These are phyloP conservation scores for Leccinellum luteum DNA, from an alignment of 768 basidiomycete genomes.

Conservation along the genomic window DNA sequence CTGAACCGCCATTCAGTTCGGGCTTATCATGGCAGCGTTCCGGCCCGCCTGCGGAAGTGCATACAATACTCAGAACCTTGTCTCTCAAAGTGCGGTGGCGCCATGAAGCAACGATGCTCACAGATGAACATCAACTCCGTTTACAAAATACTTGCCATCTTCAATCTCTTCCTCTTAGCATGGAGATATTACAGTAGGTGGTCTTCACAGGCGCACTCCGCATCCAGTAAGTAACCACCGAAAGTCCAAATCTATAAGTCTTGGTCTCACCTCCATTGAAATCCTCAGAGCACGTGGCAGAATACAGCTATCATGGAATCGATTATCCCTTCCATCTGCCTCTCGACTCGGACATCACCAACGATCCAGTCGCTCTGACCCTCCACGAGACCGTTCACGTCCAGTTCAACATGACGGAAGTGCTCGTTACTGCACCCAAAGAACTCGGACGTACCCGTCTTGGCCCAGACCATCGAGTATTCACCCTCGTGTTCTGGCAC, in stretches of 20 bases:
- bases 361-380: slow-evolving; percentile 9
- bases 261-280: background rate
- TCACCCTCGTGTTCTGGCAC: slow-evolving; percentile 11
- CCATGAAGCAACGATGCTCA: background rate
- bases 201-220: background rate
- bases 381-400: slow-evolving; percentile 14
- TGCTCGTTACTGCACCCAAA: slow-evolving; percentile 7
- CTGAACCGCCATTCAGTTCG: no score
- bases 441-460: slow-evolving; percentile 12
- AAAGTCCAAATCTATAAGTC: background rate
- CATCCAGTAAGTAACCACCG: background rate
- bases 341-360: background rate
- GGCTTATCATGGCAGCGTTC: background rate
- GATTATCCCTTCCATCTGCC: slow-evolving; percentile 12
- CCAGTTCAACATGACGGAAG: slow-evolving; percentile 7
- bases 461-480: slow-evolving; percentile 12
- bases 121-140: background rate
- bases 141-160: background rate
- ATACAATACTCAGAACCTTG: background rate
- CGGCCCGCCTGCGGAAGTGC: background rate
- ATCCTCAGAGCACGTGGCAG: background rate
- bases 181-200: slow-evolving; percentile 4
- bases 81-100: background rate
- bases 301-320: slow-evolving; percentile 10
- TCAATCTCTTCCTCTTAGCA: slow-evolving; percentile 5